Conservation (phyloP, 345 rosid genomes). For the Clarkia xantiana region DNA sequence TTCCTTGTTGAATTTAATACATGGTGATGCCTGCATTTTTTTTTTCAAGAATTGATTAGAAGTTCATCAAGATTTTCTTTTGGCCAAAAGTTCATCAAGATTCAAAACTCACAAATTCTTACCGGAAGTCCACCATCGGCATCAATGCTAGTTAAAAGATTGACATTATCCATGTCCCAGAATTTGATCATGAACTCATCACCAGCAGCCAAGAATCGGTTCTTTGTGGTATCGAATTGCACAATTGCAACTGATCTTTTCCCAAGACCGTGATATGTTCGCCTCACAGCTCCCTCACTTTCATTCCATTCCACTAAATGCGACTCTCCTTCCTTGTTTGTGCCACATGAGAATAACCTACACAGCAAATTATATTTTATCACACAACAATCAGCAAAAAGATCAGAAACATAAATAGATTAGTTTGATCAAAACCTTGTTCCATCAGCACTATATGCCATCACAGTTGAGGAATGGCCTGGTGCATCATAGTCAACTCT, state of each 20-base stretch:
- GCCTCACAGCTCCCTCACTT: constrained; percentile 47
- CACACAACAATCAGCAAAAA: constrained; percentile 1
- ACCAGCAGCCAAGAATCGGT: constrained; percentile 50
- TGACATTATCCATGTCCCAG: constrained; percentile 54
- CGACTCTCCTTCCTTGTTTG: constrained; percentile 59
- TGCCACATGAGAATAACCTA: constrained; percentile 64
- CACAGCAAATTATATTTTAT: constrained; percentile 3
- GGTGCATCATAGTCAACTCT: constrained; percentile 91
- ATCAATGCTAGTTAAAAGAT: constrained; percentile 29
- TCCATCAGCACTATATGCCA: constrained; percentile 87
- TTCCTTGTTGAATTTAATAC: constrained; percentile 65
- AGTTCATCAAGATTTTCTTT: not conserved
- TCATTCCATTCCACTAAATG: constrained; percentile 60
- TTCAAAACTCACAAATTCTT: constrained; percentile 9
- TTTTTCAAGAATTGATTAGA: not conserved
- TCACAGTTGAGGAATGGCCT: constrained; percentile 58
- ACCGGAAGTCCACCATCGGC: constrained; percentile 58
- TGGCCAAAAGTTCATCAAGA: not conserved
- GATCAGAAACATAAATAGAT: not conserved
- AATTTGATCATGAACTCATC: constrained; percentile 49
- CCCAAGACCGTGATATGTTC: constrained; percentile 44
- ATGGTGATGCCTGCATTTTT: constrained; percentile 61
- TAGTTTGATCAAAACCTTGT: constrained; percentile 29
- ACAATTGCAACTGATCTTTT: constrained; percentile 43
- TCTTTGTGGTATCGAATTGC: constrained; percentile 53